phyloP scores from a whole-genome alignment of 768 basidiomycete species.

The Butyriboletus loyo region DNA sequence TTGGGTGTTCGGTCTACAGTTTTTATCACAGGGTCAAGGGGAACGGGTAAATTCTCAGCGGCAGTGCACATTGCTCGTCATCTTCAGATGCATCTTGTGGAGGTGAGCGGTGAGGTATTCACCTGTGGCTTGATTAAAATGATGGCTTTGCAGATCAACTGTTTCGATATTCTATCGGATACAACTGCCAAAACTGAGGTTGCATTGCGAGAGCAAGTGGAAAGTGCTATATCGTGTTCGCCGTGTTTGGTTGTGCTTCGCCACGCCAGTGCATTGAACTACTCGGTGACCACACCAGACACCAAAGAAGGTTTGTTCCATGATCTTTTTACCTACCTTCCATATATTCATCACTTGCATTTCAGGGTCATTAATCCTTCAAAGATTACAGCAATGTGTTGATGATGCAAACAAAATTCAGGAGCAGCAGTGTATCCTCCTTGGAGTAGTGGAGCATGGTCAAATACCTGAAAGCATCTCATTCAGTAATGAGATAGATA shows the following conservation, averaged over 20 bases:
- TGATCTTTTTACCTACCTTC: not conserved
- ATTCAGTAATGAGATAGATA: constrained; percentile 82
- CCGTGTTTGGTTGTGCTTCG: constrained; percentile 84
- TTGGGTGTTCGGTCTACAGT: constrained; percentile 68
- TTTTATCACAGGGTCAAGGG: constrained; percentile 74
- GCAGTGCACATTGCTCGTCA: constrained; percentile 52
- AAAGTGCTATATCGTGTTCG: constrained; percentile 71
- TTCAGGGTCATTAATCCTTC: constrained; percentile 58
- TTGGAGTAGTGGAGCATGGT: constrained; percentile 70
- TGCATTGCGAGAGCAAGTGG: constrained; percentile 66
- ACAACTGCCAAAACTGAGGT: constrained; percentile 73
- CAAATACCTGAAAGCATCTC: constrained; percentile 60
- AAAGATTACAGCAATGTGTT: constrained; percentile 62
- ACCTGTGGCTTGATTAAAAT: not conserved
- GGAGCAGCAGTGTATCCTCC: constrained; percentile 70
- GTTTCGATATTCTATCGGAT: constrained; percentile 80
- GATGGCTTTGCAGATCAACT: constrained; percentile 63
- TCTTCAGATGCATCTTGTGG: constrained; percentile 75
- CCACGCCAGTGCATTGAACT: constrained; percentile 75
- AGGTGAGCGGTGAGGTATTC: constrained; percentile 42
- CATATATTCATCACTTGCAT: not conserved
- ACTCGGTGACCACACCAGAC: constrained; percentile 57
- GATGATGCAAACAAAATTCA: constrained; percentile 53
- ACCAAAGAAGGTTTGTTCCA: constrained; percentile 51
- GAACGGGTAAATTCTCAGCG: constrained; percentile 76